Percentiles rank a stretch among this genome's conserved stretches.
phyloP scores from a whole-genome alignment of 1,139 yeast genomes.

The Lodderomyces theae region DNA sequence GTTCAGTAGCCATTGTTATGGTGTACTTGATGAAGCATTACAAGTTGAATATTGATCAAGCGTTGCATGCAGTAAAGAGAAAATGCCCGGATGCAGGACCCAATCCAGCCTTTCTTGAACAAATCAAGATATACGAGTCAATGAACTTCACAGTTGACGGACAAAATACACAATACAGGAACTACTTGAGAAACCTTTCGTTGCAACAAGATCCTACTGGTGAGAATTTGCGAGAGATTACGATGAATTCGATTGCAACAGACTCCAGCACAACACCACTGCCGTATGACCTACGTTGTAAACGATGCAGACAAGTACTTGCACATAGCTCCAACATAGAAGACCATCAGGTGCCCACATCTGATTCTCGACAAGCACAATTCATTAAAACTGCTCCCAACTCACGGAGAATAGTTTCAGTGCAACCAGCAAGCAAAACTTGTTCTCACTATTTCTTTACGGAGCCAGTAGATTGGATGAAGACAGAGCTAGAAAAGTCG shows the following conservation, averaged over 20 bases:
- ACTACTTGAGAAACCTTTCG: slow-evolving; percentile 25
- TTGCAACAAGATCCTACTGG: slow-evolving; percentile 32
- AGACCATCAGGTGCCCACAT: slow-evolving; percentile 58
- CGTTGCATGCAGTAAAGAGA: slow-evolving; percentile 69
- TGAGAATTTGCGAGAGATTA: slow-evolving; percentile 17
- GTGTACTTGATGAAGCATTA: slow-evolving; percentile 81
- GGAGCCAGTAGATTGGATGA: slow-evolving; percentile 94
- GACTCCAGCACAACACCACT: slow-evolving; percentile 14
- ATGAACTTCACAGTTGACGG: slow-evolving; percentile 30
- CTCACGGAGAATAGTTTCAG: slow-evolving; percentile 53
- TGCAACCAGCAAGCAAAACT: slow-evolving; percentile 50
- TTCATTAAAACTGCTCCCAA: slow-evolving; percentile 62
- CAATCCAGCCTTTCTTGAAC: slow-evolving; percentile 74
- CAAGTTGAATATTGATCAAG: slow-evolving; percentile 55
- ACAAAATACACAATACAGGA: slow-evolving; percentile 23
- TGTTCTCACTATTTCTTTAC: slow-evolving; percentile 81
- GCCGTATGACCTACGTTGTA: slow-evolving; percentile 53
- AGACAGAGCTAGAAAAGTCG: slow-evolving; percentile 61
- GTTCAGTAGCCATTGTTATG: slow-evolving; percentile 69
- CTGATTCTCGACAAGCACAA: slow-evolving; percentile 58
- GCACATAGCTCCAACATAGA: slow-evolving; percentile 52
- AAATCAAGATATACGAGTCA: slow-evolving; percentile 56
- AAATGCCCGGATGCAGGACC: slow-evolving; percentile 63
- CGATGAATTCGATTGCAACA: slow-evolving; percentile 8
- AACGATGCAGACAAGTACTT: slow-evolving; percentile 61